Evolutionary conservation across 2,329 filamentous ascomycete species (phyloP).

Genomic region (Arthroderma uncinatum): DNA sequence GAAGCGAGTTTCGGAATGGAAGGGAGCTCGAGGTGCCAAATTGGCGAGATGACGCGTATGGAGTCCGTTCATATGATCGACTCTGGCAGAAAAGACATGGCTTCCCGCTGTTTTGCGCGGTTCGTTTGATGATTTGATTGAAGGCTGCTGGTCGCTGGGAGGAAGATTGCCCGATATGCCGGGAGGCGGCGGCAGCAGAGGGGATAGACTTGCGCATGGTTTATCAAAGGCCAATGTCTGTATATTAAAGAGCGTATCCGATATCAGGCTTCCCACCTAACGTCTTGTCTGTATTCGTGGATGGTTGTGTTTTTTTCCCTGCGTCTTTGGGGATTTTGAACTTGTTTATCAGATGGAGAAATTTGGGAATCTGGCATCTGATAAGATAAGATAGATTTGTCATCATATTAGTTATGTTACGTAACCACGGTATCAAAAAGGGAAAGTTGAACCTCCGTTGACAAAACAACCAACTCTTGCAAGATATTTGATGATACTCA

Average conservation of each 20-base stretch:
- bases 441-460: too few species aligned
- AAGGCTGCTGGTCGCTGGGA: neutral
- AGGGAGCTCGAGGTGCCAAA: neutral
- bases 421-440: too few species aligned
- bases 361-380: neutral
- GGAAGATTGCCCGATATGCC: neutral
- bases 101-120: neutral
- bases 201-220: neutral
- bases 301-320: neutral
- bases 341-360: constrained; percentile 7
- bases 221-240: neutral
- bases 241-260: neutral
- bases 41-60: neutral
- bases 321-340: neutral
- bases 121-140: neutral
- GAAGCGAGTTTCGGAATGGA: neutral
- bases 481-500: too few species aligned
- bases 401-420: too few species aligned
- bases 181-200: neutral
- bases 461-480: too few species aligned
- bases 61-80: neutral
- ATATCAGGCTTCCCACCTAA: neutral
- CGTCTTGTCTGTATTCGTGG: neutral
- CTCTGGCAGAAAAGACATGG: neutral
- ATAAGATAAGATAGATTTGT: constrained; percentile 7